phyloP scores from a whole-genome alignment of 2,329 filamentous ascomycete genomes.

The Thelonectria olida region DNA sequence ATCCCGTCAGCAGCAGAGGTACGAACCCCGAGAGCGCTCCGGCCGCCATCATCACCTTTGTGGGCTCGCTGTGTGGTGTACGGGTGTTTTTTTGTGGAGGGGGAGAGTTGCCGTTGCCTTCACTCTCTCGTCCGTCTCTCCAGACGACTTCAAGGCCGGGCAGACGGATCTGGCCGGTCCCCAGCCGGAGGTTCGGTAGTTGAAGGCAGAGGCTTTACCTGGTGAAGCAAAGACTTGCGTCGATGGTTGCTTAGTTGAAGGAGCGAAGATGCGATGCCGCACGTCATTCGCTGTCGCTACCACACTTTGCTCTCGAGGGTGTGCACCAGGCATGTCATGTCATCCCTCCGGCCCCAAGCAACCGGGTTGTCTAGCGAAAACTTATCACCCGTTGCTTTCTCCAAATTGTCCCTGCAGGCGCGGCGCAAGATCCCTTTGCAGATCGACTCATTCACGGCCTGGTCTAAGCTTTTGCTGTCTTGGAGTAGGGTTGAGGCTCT shows the following conservation, averaged over 20 bases:
- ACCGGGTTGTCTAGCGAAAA: no score
- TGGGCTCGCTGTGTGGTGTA: not conserved
- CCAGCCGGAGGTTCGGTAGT: slow-evolving; percentile 9
- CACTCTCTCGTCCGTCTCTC: not conserved
- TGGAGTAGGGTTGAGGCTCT: slow-evolving; percentile 22
- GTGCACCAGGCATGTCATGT: no score
- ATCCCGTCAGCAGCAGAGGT: not conserved
- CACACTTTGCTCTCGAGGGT: slow-evolving; percentile 1
- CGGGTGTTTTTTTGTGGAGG: not conserved
- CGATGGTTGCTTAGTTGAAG: no score
- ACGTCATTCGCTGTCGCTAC: not conserved
- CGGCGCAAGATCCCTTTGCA: slow-evolving; percentile 18
- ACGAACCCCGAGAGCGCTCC: slow-evolving; percentile 15
- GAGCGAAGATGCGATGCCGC: not conserved
- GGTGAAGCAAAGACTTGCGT: not conserved
- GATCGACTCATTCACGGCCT: slow-evolving; percentile 6
- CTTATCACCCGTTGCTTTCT: not conserved
- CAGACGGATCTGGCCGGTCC: slow-evolving; percentile 27
- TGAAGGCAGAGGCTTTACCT: not conserved
- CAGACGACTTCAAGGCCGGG: slow-evolving; percentile 16
- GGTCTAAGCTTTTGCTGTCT: not conserved
- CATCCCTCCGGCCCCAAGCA: no score
- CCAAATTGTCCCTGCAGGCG: slow-evolving; percentile 19
- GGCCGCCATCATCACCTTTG: not conserved
- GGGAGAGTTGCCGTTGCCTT: not conserved